phyloP scores from a whole-genome alignment of 2,329 filamentous ascomycete species.

The Hymenoscyphus fraxineus region DNA sequence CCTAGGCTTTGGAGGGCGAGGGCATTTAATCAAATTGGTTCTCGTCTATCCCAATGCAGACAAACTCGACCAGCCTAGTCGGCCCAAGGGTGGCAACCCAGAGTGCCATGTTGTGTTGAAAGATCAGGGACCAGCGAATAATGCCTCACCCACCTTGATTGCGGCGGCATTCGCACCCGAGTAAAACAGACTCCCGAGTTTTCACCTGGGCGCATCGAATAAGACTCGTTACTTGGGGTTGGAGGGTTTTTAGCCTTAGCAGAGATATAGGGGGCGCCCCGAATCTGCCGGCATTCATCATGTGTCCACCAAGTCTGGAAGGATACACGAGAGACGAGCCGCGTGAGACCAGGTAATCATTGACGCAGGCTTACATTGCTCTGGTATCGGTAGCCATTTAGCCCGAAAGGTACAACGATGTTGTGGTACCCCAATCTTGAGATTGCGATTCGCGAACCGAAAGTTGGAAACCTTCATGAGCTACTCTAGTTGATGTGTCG shows the following conservation, averaged over 20 bases:
- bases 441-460: background rate
- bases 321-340: background rate
- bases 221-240: conserved; percentile 6
- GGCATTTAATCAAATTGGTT: background rate
- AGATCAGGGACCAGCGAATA: conserved; percentile 4
- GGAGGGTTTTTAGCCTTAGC: conserved; percentile 20
- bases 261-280: conserved; percentile 12
- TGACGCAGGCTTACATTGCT: background rate
- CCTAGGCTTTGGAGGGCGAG: background rate
- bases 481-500: background rate
- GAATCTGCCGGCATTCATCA: conserved; percentile 19
- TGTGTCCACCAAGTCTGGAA: conserved; percentile 14
- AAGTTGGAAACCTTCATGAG: background rate
- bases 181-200: conserved; percentile 14
- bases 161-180: conserved; percentile 16
- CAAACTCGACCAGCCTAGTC: conserved; percentile 4
- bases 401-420: background rate
- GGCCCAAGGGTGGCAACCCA: conserved; percentile 6
- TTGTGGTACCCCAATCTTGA: background rate
- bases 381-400: background rate
- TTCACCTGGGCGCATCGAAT: conserved; percentile 21
- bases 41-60: conserved; percentile 15
- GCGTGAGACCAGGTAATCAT: background rate
- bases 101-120: background rate
- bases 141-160: conserved; percentile 6